Evolutionary conservation across 2,329 filamentous ascomycete species (phyloP), one percentile per base, ranked within the genome.

Genomic region (Aspergillus quadricinctus): DNA sequence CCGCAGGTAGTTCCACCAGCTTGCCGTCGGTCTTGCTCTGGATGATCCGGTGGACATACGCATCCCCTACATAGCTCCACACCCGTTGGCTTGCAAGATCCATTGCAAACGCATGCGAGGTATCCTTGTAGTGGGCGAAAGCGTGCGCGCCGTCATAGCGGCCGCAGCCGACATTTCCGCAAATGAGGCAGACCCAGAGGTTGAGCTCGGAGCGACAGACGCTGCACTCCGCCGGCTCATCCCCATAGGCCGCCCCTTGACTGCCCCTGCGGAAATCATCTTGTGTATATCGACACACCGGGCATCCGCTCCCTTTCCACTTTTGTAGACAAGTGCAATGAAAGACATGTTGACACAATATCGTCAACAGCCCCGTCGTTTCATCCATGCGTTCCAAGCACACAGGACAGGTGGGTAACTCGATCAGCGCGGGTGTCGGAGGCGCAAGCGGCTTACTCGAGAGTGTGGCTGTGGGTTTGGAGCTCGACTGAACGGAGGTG

Each of bases 341-440:
- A 70, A 99, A 99, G 52, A 97, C 91, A 67, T 99, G 94, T 68
- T 97, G 93, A 70, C 94, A 99, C 29, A 95, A 87, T 43, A 97
- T 97, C 0, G 94, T 99, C 69, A 99, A 84, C 2, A 99, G 80
- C 0, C 94, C 94, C 0, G 92, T 95, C 0, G 92, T 97, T 71
- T 97, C 93, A 68, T 99, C 94, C 94, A 99, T 99, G 49, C 93
- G 88, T 72, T 99, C 94, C 4, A 99, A 82, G 64, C 94, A 99
- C 9, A 99, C 94, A 0, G 94, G 92, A 62, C 94, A 99, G 1
- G 94, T 97, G 1, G 94, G 94, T 11, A 99, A 79, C 75, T 99
- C 94, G 53, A 96, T 83, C 1, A 97, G 81, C 50, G 90, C 88
- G 1, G 92, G 89, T 0, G 93, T 96, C 1, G 84, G 84, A n/a